Conservation (phyloP, 1,284 basidiomycete species). For the Ceratobasidium sp. region DNA sequence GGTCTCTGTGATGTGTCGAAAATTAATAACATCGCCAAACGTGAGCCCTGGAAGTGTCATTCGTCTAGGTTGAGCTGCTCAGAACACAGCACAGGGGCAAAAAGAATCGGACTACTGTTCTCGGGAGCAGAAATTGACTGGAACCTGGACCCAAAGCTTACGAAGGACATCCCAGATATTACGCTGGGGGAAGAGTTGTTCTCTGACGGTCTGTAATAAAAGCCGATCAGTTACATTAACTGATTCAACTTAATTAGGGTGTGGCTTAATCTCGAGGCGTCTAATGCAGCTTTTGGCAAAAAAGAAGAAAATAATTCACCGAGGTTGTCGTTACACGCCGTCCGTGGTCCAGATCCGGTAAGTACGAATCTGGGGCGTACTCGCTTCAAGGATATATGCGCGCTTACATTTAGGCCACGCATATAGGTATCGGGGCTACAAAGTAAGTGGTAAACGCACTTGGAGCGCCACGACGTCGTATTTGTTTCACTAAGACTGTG, state of each 20-base stretch:
- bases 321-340: slow-evolving; percentile 62
- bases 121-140: slow-evolving; percentile 67
- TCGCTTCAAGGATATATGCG: not conserved
- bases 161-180: slow-evolving; percentile 65
- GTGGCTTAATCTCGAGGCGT: slow-evolving; percentile 63
- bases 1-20: slow-evolving; percentile 60
- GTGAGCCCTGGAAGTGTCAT: slow-evolving; percentile 48
- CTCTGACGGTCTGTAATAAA: slow-evolving; percentile 57
- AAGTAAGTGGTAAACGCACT: slow-evolving; percentile 11
- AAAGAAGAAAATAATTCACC: slow-evolving; percentile 61
- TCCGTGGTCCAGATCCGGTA: slow-evolving; percentile 68
- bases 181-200: slow-evolving; percentile 60
- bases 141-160: slow-evolving; percentile 56
- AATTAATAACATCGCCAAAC: slow-evolving; percentile 68
- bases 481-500: not conserved
- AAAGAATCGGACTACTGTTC: slow-evolving; percentile 68
- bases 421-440: slow-evolving; percentile 64
- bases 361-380: too few relatives aligned
- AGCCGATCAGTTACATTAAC: not conserved
- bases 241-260: slow-evolving; percentile 44
- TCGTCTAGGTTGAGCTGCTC: not conserved
- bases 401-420: not conserved
- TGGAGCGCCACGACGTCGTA: not conserved
- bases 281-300: slow-evolving; percentile 61
- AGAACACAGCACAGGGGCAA: slow-evolving; percentile 58